A percentile compares a stretch with the other conserved stretches of the same genome.
These are phyloP conservation scores for Fusarium beomiforme DNA, from an alignment of 2,329 filamentous ascomycete genomes.

Conservation along the genomic window DNA sequence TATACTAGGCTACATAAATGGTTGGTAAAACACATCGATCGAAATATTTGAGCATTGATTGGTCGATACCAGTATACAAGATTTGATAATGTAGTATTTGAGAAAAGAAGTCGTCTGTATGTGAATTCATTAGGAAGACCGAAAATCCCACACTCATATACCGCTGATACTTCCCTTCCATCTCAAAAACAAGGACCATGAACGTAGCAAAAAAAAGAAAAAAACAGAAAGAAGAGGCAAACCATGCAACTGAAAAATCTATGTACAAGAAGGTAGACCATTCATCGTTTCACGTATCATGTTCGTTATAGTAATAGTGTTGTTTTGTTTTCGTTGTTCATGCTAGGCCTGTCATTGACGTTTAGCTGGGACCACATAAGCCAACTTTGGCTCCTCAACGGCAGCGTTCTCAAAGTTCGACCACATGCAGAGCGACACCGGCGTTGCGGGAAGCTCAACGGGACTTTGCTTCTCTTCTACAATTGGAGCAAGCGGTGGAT, in stretches of 20 bases:
- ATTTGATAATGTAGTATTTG: background rate
- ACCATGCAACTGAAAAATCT: slow-evolving; percentile 8
- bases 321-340: background rate
- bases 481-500: slow-evolving; percentile 4
- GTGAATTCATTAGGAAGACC: background rate
- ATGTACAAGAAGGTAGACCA: slow-evolving; percentile 10
- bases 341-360: background rate
- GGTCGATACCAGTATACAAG: background rate
- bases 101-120: background rate
- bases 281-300: slow-evolving; percentile 28
- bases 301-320: slow-evolving; percentile 13
- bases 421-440: slow-evolving; percentile 44
- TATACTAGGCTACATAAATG: no score
- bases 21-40: no score
- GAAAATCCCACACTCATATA: background rate
- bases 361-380: slow-evolving; percentile 39
- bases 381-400: slow-evolving; percentile 41
- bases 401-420: slow-evolving; percentile 38
- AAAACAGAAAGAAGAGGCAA: background rate
- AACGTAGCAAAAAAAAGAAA: background rate
- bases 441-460: slow-evolving; percentile 42
- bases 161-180: background rate
- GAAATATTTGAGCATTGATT: background rate
- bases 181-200: background rate
- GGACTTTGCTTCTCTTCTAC: slow-evolving; percentile 20